A percentile compares a stretch with the other conserved stretches of the same genome.
Conservation (phyloP, 176 grass and related monocot species). For the Pontederia paniculata region DNA sequence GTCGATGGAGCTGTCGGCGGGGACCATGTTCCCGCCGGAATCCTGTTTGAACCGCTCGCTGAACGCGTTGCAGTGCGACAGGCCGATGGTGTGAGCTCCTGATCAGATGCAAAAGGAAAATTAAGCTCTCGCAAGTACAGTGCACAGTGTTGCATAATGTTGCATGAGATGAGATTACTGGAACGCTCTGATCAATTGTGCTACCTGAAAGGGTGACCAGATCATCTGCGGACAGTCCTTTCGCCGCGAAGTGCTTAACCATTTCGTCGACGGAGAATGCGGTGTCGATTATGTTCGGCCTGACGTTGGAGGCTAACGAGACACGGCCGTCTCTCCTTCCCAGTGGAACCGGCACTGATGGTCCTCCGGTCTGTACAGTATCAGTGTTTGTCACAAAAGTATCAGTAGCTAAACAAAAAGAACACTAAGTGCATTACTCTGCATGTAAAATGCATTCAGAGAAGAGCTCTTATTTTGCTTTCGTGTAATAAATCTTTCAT, state of each 20-base stretch:
- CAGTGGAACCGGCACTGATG: slow-evolving; percentile 38
- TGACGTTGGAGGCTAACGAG: slow-evolving; percentile 63
- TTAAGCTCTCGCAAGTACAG: neutral
- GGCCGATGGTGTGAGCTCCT: slow-evolving; percentile 87
- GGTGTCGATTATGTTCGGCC: slow-evolving; percentile 82
- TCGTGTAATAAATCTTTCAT: neutral
- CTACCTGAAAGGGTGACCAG: slow-evolving; percentile 80
- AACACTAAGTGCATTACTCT: no score
- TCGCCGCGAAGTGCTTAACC: slow-evolving; percentile 53
- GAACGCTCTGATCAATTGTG: no score
- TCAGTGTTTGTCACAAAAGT: neutral
- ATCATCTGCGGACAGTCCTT: slow-evolving; percentile 67
- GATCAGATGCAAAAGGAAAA: neutral
- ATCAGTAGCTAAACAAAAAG: neutral
- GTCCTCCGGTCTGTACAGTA: slow-evolving; percentile 62
- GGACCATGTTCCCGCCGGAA: slow-evolving; percentile 55
- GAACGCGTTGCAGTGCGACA: slow-evolving; percentile 84
- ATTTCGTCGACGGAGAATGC: slow-evolving; percentile 68
- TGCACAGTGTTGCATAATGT: neutral
- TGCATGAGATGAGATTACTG: neutral
- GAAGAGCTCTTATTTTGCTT: neutral
- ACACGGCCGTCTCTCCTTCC: slow-evolving; percentile 58
- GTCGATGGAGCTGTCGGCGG: slow-evolving; percentile 55
- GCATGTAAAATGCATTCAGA: slow-evolving; percentile 10
- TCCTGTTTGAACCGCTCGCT: slow-evolving; percentile 57